These are phyloP conservation scores for Hansenula anomala DNA, from an alignment of 1,139 yeast genomes.

Conservation along the genomic window DNA sequence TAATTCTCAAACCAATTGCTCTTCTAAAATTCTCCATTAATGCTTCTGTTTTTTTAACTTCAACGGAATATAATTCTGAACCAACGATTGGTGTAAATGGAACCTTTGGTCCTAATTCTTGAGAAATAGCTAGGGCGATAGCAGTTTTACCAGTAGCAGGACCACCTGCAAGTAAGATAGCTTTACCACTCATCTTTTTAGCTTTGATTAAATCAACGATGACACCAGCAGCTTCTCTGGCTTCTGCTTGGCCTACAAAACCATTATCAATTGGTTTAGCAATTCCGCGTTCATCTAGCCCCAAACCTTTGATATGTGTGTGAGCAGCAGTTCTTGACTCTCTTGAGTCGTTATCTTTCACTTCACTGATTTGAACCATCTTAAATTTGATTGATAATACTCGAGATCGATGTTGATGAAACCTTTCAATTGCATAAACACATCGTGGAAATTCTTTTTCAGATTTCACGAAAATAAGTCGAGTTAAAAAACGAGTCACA, in stretches of 20 bases:
- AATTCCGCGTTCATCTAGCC: conserved; percentile 83
- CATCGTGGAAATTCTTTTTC: no score
- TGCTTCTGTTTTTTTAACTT: conserved; percentile 95
- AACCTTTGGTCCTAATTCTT: conserved; percentile 96
- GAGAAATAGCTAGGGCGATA: conserved; percentile 90
- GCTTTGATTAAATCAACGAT: conserved; percentile 91
- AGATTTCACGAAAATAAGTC: not conserved
- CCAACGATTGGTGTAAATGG: conserved; percentile 99
- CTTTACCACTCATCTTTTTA: conserved; percentile 92
- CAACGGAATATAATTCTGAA: conserved; percentile 91
- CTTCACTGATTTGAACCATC: conserved; percentile 86
- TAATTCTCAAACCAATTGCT: conserved; percentile 92
- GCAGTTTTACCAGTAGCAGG: conserved; percentile 99
- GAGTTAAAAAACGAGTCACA: not conserved
- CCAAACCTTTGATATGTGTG: conserved; percentile 94
- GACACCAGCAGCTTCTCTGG: conserved; percentile 97
- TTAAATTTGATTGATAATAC: not conserved
- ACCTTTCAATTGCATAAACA: no score
- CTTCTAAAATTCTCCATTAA: conserved; percentile 96
- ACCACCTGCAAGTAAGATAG: conserved; percentile 92
- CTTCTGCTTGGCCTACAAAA: conserved; percentile 90
- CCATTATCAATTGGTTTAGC: conserved; percentile 91
- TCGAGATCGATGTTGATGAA: no score
- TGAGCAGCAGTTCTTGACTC: conserved; percentile 86
- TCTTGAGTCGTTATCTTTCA: conserved; percentile 45